Percentiles rank a stretch among this genome's conserved stretches.
Evolutionary conservation across 139 green algal species (phyloP).

Genomic region (Chlorella sorokiniana): DNA sequence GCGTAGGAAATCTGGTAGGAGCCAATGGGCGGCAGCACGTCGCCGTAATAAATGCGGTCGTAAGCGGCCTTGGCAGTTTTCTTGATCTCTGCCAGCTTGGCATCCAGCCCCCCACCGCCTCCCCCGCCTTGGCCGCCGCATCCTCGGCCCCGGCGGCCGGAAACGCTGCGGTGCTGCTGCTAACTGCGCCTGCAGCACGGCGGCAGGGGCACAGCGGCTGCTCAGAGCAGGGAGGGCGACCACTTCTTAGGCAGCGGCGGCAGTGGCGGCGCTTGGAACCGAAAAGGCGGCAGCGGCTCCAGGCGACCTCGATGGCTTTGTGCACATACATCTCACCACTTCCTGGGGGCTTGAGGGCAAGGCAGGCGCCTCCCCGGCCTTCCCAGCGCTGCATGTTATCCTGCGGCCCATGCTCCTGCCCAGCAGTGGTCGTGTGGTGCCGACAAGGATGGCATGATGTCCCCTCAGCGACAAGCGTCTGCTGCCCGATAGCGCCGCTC

Average conservation of each 20-base stretch:
- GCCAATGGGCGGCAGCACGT: constrained; percentile 54
- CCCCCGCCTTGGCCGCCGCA: not conserved
- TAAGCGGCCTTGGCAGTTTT: constrained; percentile 26
- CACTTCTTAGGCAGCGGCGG: too few relatives aligned
- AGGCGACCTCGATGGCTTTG: too few relatives aligned
- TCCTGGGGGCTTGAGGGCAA: not conserved
- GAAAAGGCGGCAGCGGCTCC: not conserved
- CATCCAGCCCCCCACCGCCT: not conserved
- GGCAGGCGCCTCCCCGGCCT: not conserved
- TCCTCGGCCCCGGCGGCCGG: not conserved
- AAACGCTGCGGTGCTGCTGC: not conserved
- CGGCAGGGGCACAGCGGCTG: not conserved
- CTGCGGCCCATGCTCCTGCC: not conserved
- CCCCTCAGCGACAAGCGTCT: not conserved
- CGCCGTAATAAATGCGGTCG: constrained; percentile 54
- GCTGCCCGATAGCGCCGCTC: not conserved
- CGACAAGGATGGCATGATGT: not conserved
- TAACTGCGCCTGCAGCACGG: constrained; percentile 14
- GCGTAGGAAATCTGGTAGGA: constrained; percentile 48
- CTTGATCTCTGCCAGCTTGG: constrained; percentile 4
- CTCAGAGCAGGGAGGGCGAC: too few relatives aligned
- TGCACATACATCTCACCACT: too few relatives aligned
- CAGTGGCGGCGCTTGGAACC: not conserved
- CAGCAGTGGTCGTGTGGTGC: not conserved
- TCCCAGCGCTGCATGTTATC: constrained; percentile 16